These are phyloP conservation scores for Aspergillus novofumigatus DNA, from an alignment of 2,329 filamentous ascomycete genomes.

Conservation along the genomic window DNA sequence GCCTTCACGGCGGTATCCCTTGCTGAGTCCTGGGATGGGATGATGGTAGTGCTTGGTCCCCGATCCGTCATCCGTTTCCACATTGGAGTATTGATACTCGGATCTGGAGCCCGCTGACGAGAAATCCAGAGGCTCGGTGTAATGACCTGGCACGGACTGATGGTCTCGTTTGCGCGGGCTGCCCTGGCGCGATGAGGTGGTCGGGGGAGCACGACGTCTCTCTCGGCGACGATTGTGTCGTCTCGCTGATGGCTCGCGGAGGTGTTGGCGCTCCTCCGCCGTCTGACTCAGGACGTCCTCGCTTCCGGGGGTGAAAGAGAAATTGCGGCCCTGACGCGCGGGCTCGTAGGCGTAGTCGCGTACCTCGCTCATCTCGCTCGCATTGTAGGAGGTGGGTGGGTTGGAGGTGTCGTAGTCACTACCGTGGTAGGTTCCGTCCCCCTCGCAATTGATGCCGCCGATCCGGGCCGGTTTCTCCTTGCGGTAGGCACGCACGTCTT, in stretches of 20 bases:
- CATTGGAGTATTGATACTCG: conserved; percentile 40
- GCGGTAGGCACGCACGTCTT: conserved; percentile 76
- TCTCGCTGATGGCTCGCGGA: conserved; percentile 26
- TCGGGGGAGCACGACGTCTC: conserved; percentile 20
- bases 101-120: conserved; percentile 35
- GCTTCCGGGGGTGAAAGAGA: conserved; percentile 49
- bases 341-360: conserved; percentile 38
- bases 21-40: conserved; percentile 52
- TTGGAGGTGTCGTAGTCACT: conserved; percentile 63
- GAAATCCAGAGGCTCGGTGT: conserved; percentile 43
- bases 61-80: conserved; percentile 39
- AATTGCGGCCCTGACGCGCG: conserved; percentile 32
- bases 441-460: conserved; percentile 78
- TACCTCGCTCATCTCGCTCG: conserved; percentile 47
- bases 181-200: conserved; percentile 29
- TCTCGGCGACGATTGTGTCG: conserved; percentile 31
- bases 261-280: conserved; percentile 31
- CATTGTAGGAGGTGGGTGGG: conserved; percentile 52
- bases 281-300: conserved; percentile 39
- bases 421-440: conserved; percentile 80
- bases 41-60: conserved; percentile 56
- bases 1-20: conserved; percentile 38
- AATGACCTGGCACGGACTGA: conserved; percentile 36
- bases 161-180: conserved; percentile 35
- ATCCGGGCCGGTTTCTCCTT: conserved; percentile 82